Evolutionary conservation across 306 rosid genomes (phyloP).

Genomic region (Prunus armeniaca): DNA sequence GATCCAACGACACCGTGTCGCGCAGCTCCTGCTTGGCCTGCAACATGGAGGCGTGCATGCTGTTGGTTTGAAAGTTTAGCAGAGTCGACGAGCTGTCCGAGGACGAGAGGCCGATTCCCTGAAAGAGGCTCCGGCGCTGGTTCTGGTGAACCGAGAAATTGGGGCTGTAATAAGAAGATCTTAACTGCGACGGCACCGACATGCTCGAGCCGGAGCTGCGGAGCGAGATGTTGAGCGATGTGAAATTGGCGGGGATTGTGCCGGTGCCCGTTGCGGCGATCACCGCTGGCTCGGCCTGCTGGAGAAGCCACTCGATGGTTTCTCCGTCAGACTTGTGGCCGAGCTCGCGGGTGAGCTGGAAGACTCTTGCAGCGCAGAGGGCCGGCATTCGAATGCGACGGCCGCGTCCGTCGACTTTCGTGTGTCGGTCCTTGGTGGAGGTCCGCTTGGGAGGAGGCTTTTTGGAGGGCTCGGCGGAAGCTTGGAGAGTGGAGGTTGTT

Average conservation of each 20-base stretch:
- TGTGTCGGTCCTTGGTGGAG: slow-evolving; percentile 89
- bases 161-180: slow-evolving; percentile 77
- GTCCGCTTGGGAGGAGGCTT: slow-evolving; percentile 69
- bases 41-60: slow-evolving; percentile 31
- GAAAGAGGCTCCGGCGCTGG: slow-evolving; percentile 44
- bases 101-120: slow-evolving; percentile 49
- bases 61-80: slow-evolving; percentile 64
- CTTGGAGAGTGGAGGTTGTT: slow-evolving; percentile 1
- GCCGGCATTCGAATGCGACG: slow-evolving; percentile 95
- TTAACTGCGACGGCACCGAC: slow-evolving; percentile 77
- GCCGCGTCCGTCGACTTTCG: slow-evolving; percentile 83
- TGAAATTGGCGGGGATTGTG: slow-evolving; percentile 89
- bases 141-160: slow-evolving; percentile 49
- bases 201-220: slow-evolving; percentile 89
- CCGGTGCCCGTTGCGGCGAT: slow-evolving; percentile 96
- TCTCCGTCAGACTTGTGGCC: slow-evolving; percentile 91
- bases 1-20: slow-evolving; percentile 54
- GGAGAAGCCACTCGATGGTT: slow-evolving; percentile 86
- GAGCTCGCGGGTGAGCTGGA: slow-evolving; percentile 74
- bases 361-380: slow-evolving; percentile 83
- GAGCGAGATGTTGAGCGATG: slow-evolving; percentile 69
- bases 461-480: slow-evolving; percentile 43
- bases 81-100: slow-evolving; percentile 46
- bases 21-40: slow-evolving; percentile 77
- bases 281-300: slow-evolving; percentile 84